phyloP scores from a whole-genome alignment of 2,329 filamentous ascomycete genomes.

The Cytospora mali region DNA sequence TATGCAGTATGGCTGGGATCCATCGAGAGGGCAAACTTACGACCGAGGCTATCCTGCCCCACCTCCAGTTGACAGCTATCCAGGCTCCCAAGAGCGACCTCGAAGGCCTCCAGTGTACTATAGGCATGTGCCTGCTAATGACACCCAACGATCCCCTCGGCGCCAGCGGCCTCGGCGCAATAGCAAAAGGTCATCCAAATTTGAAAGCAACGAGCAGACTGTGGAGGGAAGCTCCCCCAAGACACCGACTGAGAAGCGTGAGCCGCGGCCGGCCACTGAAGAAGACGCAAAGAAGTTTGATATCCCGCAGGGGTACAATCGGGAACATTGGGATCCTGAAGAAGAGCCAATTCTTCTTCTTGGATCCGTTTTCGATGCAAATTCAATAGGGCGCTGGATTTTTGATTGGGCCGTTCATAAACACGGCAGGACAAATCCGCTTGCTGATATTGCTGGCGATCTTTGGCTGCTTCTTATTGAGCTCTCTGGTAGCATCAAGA shows the following conservation, averaged over 20 bases:
- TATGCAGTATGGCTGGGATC: no score
- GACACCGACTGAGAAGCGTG: background rate
- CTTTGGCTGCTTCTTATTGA: constrained; percentile 68
- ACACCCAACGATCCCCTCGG: no score
- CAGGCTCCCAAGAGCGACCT: no score
- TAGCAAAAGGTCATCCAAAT: background rate
- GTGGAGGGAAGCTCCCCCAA: background rate
- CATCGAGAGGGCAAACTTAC: no score
- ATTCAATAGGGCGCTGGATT: background rate
- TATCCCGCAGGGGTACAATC: background rate
- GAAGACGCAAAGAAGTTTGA: background rate
- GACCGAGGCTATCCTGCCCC: no score
- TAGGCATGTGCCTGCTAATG: no score
- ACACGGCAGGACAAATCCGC: background rate
- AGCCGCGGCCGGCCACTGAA: background rate
- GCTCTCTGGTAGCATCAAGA: constrained; percentile 88
- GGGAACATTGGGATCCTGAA: background rate
- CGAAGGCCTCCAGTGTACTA: no score
- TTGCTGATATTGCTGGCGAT: background rate
- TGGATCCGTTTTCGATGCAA: background rate
- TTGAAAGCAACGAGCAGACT: background rate
- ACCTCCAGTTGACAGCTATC: no score
- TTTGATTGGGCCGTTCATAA: background rate
- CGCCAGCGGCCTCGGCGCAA: no score
- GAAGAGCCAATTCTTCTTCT: background rate